phyloP scores from a whole-genome alignment of 768 basidiomycete genomes.

The Pisolithus tinctorius region DNA sequence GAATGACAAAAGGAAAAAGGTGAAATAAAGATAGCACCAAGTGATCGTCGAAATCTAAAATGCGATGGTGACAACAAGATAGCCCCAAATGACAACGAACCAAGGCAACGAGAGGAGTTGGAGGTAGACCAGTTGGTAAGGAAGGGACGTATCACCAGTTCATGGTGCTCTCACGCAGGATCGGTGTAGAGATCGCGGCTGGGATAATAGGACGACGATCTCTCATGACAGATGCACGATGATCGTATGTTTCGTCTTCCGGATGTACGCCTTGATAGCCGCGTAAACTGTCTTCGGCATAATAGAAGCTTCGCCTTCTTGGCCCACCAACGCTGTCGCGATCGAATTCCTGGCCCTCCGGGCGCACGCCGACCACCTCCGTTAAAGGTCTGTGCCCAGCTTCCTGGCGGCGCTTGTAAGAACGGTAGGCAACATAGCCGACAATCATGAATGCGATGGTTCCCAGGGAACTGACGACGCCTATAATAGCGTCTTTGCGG shows the following conservation, averaged over 20 bases:
- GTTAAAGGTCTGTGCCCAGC: constrained; percentile 67
- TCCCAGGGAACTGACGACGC: constrained; percentile 79
- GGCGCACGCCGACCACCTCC: constrained; percentile 47
- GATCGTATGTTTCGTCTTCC: constrained; percentile 33
- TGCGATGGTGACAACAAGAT: neutral
- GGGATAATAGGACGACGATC: constrained; percentile 56
- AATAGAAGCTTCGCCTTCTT: constrained; percentile 77
- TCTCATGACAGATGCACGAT: constrained; percentile 33
- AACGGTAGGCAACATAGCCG: constrained; percentile 63
- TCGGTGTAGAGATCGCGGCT: constrained; percentile 66
- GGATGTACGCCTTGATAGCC: constrained; percentile 40
- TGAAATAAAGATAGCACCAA: constrained; percentile 3
- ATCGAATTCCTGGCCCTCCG: constrained; percentile 70
- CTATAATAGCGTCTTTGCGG: constrained; percentile 83
- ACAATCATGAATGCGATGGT: constrained; percentile 69
- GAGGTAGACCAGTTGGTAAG: neutral
- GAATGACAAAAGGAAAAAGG: neutral
- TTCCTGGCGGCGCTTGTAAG: constrained; percentile 60
- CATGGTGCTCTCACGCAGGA: constrained; percentile 76
- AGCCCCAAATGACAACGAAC: no score
- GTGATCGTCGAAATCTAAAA: neutral
- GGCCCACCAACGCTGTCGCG: constrained; percentile 68
- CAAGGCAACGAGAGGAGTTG: no score
- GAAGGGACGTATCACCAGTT: constrained; percentile 55
- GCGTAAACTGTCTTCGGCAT: constrained; percentile 75